Percentiles rank a stretch among this genome's conserved stretches.
phyloP scores from a whole-genome alignment of 768 basidiomycete genomes.

The Trametes coccinea region DNA sequence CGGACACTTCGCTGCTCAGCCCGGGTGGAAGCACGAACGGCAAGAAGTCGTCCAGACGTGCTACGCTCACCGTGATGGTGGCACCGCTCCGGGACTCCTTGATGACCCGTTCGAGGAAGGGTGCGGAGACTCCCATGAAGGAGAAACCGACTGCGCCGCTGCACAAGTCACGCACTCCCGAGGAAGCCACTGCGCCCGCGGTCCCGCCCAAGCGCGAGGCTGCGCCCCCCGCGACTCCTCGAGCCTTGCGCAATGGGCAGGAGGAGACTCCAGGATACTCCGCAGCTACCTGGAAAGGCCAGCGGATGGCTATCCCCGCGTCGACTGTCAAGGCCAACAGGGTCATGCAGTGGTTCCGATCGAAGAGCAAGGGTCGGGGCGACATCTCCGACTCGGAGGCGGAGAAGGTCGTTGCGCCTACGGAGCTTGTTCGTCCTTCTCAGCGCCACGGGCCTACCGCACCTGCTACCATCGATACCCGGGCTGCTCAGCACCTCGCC shows the following conservation, averaged over 20 bases:
- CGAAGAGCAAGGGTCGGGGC: conserved; percentile 53
- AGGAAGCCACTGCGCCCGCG: conserved; percentile 4
- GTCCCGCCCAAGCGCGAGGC: conserved; percentile 25
- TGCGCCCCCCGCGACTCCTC: conserved; percentile 26
- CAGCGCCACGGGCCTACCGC: conserved; percentile 12
- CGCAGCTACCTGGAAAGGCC: conserved; percentile 35
- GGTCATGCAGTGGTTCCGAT: conserved; percentile 99
- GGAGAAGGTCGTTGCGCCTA: conserved; percentile 20
- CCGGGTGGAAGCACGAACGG: conserved; percentile 33
- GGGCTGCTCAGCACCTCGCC: conserved; percentile 1
- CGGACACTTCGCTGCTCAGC: conserved; percentile 38
- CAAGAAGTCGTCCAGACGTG: conserved; percentile 65
- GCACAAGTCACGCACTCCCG: conserved; percentile 19
- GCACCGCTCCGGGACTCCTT: conserved; percentile 66
- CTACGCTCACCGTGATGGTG: conserved; percentile 86
- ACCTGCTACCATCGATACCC: conserved; percentile 16
- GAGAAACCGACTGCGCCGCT: conserved; percentile 34
- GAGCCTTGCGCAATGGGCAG: conserved; percentile 28
- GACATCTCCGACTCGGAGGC: conserved; percentile 32
- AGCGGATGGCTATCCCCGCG: conserved; percentile 47
- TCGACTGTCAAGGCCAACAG: conserved; percentile 88
- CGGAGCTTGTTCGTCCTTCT: conserved; percentile 19
- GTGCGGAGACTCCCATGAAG: conserved; percentile 31
- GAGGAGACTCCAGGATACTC: conserved; percentile 30
- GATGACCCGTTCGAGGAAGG: conserved; percentile 36